These are phyloP conservation scores for Spathaspora sp. DNA, from an alignment of 805 yeast genomes.

Conservation along the genomic window DNA sequence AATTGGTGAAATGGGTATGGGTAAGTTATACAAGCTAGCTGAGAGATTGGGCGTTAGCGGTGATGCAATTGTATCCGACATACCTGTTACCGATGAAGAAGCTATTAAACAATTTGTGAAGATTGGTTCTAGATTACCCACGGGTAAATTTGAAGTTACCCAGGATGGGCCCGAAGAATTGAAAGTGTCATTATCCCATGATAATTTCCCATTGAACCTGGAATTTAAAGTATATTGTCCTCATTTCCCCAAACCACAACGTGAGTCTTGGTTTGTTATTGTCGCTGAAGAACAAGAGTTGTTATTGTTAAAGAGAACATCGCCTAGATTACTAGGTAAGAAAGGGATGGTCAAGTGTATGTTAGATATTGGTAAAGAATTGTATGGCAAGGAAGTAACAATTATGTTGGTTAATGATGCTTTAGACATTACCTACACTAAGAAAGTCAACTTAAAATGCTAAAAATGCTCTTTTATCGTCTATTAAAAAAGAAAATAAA, in stretches of 20 bases:
- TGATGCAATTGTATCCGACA: slow-evolving; percentile 4
- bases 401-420: slow-evolving; percentile 65
- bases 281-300: slow-evolving; percentile 53
- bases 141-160: slow-evolving; percentile 41
- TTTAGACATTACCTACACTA: slow-evolving; percentile 47
- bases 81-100: slow-evolving; percentile 17
- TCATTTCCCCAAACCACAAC: slow-evolving; percentile 83
- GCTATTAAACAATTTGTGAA: slow-evolving; percentile 46
- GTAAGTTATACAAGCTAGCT: slow-evolving; percentile 31
- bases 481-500: neutral
- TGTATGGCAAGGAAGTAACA: slow-evolving; percentile 43
- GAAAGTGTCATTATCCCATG: slow-evolving; percentile 48
- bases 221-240: slow-evolving; percentile 75
- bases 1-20: slow-evolving; percentile 40
- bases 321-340: slow-evolving; percentile 46
- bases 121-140: slow-evolving; percentile 59
- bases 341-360: slow-evolving; percentile 41
- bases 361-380: slow-evolving; percentile 46
- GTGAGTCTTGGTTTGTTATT: slow-evolving; percentile 89
- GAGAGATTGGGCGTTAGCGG: slow-evolving; percentile 34
- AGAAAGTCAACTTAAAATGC: slow-evolving; percentile 3
- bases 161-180: slow-evolving; percentile 37
- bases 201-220: slow-evolving; percentile 44
- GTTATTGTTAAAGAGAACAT: slow-evolving; percentile 68
- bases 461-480: neutral